These are phyloP conservation scores for Trichoderma guizhouense DNA, from an alignment of 2,329 filamentous ascomycete species.

Conservation along the genomic window DNA sequence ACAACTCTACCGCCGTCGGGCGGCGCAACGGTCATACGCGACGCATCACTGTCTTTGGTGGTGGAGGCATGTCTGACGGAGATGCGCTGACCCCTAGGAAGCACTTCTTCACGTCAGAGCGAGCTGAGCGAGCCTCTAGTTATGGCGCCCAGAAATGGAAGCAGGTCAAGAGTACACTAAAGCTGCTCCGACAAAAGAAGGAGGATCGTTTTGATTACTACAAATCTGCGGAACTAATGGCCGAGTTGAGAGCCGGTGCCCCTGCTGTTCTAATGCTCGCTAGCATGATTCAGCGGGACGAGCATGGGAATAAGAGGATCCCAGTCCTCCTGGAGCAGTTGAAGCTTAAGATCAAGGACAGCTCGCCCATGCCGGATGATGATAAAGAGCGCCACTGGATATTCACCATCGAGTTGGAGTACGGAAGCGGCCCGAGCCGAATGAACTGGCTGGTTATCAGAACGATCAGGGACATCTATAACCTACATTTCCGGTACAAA, in stretches of 20 bases:
- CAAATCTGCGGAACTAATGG: conserved; percentile 95
- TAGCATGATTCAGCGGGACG: conserved; percentile 96
- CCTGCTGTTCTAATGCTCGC: conserved; percentile 92
- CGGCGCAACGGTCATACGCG: conserved; percentile 62
- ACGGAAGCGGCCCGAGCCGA: conserved; percentile 88
- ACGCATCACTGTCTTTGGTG: conserved; percentile 62
- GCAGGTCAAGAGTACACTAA: conserved; percentile 86
- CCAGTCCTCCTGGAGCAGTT: conserved; percentile 93
- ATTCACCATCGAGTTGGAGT: conserved; percentile 91
- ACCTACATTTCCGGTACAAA: conserved; percentile 92
- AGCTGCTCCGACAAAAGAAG: conserved; percentile 74
- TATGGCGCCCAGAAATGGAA: conserved; percentile 84
- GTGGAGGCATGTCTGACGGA: conserved; percentile 62
- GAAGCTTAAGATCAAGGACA: conserved; percentile 82
- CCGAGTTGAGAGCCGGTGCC: conserved; percentile 86
- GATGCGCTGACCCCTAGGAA: conserved; percentile 56
- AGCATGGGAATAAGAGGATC: conserved; percentile 91
- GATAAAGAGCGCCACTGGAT: conserved; percentile 70
- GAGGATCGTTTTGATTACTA: conserved; percentile 87
- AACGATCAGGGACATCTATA: conserved; percentile 84
- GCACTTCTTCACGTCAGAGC: conserved; percentile 60
- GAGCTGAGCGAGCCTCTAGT: conserved; percentile 69
- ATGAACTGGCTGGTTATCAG: conserved; percentile 96
- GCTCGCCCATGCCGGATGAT: conserved; percentile 62
- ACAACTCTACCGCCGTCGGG: conserved; percentile 45